Evolutionary conservation across 176 grass and related monocot genomes (phyloP), one percentile per base, ranked within the genome.

Genomic region (sorghum (Sorghum bicolor)): DNA sequence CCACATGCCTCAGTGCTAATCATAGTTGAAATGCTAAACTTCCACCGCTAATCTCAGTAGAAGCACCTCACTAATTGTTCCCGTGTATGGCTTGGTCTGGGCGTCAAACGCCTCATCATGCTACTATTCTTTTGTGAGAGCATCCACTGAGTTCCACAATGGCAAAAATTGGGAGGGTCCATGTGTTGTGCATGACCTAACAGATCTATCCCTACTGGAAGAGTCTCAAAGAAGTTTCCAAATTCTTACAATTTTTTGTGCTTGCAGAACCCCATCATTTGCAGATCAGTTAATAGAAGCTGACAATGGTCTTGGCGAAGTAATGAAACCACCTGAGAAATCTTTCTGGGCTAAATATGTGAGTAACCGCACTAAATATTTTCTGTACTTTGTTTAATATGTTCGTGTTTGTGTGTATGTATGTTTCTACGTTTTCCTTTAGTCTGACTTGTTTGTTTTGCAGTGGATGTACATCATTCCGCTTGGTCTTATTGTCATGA

Each of bases 341-440:
- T 92, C 96, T 65, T 99, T 99, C 77, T 99, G 96, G 96, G 91
- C 89, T 87, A 99, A 99, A 99, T 99, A 99, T 81, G 96, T 99
- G 62, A 94, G 96, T 89, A 62, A 52, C 64, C 72, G 52, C 66
- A 50, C 48, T 66, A 78, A 57, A 38, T 76, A 73, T 71, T 14
- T 30, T 64, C 5, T 73, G 28, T 64, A 47, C 74, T 61, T 67
- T 33, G 8, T 78, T 88, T 7, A 22, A 34, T 36, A 32, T 87
- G 5, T 70, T 30, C 8, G 24, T 10, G 20, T 60, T 31, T 63
- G 24, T 83, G 14, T 77, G n/a, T 39, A 20, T 70, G 69, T 9
- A 28, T 77, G 10, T 55, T 19, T 19, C 12, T 74, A 32, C 0
- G 8, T n/a, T 58, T 52, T 19, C 30, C 74, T 69, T 64, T 36